Base-by-base conservation (phyloP, 257 asterid species). In the Solanum okadae region DNA sequence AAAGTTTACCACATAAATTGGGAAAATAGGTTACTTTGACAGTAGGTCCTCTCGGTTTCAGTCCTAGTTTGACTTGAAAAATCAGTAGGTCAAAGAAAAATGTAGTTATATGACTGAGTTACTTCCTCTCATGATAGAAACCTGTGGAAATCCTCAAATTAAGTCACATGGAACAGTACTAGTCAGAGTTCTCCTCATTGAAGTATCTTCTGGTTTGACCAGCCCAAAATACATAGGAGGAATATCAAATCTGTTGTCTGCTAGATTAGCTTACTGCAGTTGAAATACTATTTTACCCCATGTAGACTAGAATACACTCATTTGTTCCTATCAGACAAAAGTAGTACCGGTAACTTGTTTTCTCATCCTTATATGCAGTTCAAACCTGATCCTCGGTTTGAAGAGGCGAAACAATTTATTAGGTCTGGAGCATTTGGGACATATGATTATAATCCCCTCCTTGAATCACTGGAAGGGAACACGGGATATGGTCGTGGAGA, bases 401-500 rank as follows among this genome's bases (percentile, higher is more conserved):
- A 96, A 90, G 99, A 97, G 94, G 99, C 99, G 35, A 97, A 96
- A 89, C 91, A 96, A 84, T 94, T 94, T 88, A 95, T 97, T 73
- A 95, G 96, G 88, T 93, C 98, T 37, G 98, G 99, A 89, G 98
- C 98, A 86, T 96, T 97, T 71, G 99, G 99, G 86, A 97, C 92
- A 93, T 97, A 96, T 83, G 99, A 97, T 86, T 97, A 97, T 90
- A 96, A 94, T 71, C 99, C 98, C 49, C 96, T 97, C 71, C 99
- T 97, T 6, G 99, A 96, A 15, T 97, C 99, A 44, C 96, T 97
- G 44, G 99, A 97, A 92, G 99, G 99, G 15, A 84, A 97, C 82
- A 88, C 98, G 81, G 99, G 99, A 85, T 97, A 93, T 85, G 99
- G 99, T 5, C 98, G 96, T 83, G 99, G 98, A 77, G 99, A 97